phyloP scores from a whole-genome alignment of 345 rosid genomes.

The Anacardium occidentale region DNA sequence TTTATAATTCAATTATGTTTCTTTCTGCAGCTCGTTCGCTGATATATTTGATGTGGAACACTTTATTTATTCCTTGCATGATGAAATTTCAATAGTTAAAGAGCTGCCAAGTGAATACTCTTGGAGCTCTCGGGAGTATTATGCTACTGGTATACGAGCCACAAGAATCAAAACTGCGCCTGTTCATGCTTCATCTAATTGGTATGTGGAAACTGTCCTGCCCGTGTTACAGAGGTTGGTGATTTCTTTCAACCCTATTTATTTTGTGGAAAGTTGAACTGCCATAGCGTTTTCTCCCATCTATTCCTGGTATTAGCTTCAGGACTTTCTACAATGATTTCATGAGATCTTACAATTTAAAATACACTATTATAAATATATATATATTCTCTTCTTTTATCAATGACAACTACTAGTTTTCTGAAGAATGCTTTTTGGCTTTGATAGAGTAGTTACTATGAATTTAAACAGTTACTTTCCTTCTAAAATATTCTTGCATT shows the following conservation, averaged over 20 bases:
- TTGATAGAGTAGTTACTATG: neutral
- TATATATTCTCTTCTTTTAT: neutral
- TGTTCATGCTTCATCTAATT: constrained; percentile 74
- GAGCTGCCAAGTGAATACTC: constrained; percentile 64
- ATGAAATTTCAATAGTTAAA: constrained; percentile 64
- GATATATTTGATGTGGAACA: constrained; percentile 93
- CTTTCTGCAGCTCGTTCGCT: constrained; percentile 59
- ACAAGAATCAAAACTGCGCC: constrained; percentile 94
- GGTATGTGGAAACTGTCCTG: constrained; percentile 88
- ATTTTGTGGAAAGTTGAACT: neutral
- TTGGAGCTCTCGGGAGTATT: constrained; percentile 96
- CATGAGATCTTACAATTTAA: constrained; percentile 5
- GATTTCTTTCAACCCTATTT: neutral
- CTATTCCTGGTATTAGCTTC: neutral
- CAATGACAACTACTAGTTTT: neutral
- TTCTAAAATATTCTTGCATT: neutral
- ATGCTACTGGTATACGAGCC: constrained; percentile 86
- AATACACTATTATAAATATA: neutral
- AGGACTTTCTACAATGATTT: neutral
- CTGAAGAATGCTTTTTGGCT: neutral
- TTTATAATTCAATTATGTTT: neutral
- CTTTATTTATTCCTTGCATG: constrained; percentile 52
- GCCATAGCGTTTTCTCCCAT: neutral
- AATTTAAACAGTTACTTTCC: neutral
- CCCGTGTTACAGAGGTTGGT: constrained; percentile 83